Evolutionary conservation across 2,329 filamentous ascomycete genomes (phyloP), one percentile per base, ranked within the genome.

Genomic region (Neurospora sp.): DNA sequence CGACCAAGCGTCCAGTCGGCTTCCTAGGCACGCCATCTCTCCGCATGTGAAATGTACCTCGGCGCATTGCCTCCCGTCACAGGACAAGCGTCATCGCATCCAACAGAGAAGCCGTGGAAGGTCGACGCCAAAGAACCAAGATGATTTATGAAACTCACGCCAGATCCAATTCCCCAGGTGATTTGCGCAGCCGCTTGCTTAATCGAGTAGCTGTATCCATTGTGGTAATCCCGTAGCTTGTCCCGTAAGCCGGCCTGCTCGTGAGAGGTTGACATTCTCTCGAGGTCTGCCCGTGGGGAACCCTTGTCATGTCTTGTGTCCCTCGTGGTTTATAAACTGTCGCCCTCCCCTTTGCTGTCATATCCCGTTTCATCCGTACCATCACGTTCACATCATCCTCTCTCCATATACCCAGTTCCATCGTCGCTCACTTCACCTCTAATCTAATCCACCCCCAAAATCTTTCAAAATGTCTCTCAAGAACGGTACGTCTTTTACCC

Each of bases 381-480:
- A 67, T 67, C 33, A 38, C 40, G 40, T 43, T 43, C 42, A 39
- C 68, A 67, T 42, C 33, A 23, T 11, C 58, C 38, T 40, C 39
- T 52, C 15, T 52, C 15, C 52, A 36, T 43, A 67, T 66, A 67
- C 38, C 36, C 19, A 13, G n/a, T 39, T 39, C 19, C 39, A 68
- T 66, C 40, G 42, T 19, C 19, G 36, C 23, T 40, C 67, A 66
- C 19, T 23, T 19, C 17, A 23, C 62, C 62, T 58, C 28, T 66
- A 42, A 62, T 62, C 28, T 33, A 33, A 62, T 28, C 40, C 68
- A 67, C 68, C 62, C 28, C 38, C 43, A 33, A 67, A 71, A 73
- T 71, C 70, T 71, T 28, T 73, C 81, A 85, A 74, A 76, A 93
- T 93, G 91, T 84, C 88, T 86, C 85, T 93, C 82, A 90, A 90